Evolutionary conservation across 352 stramenopile genomes (phyloP), one percentile per base, ranked within the genome.

Genomic region (Blastocystis sp.): DNA sequence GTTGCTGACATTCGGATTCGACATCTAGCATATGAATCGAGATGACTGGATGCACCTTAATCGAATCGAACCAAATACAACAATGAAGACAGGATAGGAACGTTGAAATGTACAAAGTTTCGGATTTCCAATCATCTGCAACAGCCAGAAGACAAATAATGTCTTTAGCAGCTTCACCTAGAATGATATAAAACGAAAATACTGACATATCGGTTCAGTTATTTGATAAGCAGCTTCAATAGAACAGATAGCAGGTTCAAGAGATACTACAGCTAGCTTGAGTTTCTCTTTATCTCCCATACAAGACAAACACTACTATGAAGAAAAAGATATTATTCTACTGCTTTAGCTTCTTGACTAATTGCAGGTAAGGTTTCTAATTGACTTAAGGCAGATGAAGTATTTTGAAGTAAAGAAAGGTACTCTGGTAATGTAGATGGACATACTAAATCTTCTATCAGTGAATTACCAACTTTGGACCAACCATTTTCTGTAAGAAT

Each of bases 11-110:
- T 22, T 44, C 13, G 70, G 40, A 3, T 40, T 62, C n/a, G 70
- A 81, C 4, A 81, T 27, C 70, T 81, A 30, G 15, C 13, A 56
- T 3, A 35, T 27, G 15, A 51, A 56, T 22, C 19, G 30, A 79
- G 15, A 35, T 11, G 13, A 35, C 15, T 4, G n/a, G 6, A n/a
- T 30, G 27, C 35, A 81, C 70, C n/a, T 81, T 81, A 24, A 81
- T 64, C 19, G 70, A 81, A 35, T 81, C 70, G 37, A 81, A 81
- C 22, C 35, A 30, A 27, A 60, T 27, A 64, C 70, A 81, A 44
- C 42, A 81, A 33, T 81, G 54, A 22, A 81, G 33, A 40, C 27
- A 81, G 19, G 44, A 53, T n/a, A 81, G 42, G 24, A 81, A 24
- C n/a, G 44, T 64, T 40, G 33, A 64, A 27, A 81, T 37, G 70